phyloP scores from a whole-genome alignment of 139 green algal species.

The Tetraselmis chui region DNA sequence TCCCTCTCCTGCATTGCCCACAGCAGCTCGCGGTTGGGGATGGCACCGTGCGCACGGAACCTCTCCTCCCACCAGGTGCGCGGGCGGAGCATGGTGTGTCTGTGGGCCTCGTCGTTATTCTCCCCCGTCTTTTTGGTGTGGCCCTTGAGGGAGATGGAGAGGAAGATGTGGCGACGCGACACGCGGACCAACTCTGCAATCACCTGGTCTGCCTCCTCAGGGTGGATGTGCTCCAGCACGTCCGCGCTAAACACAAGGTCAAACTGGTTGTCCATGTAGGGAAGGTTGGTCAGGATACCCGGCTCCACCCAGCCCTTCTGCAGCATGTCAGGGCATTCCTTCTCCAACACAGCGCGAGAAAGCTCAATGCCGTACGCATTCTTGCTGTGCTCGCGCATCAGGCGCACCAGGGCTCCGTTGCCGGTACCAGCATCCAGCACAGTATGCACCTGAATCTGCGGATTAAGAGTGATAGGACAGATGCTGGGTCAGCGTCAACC shows the following conservation, averaged over 20 bases:
- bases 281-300: slow-evolving; percentile 36
- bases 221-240: slow-evolving; percentile 42
- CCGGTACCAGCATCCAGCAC: slow-evolving; percentile 36
- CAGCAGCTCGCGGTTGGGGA: slow-evolving; percentile 31
- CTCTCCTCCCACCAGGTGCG: slow-evolving; percentile 33
- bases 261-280: slow-evolving; percentile 36
- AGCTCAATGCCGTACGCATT: slow-evolving; percentile 36
- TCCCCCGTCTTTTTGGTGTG: slow-evolving; percentile 30
- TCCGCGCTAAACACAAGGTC: slow-evolving; percentile 33
- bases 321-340: slow-evolving; percentile 38
- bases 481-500: no score
- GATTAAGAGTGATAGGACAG: no score
- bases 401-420: slow-evolving; percentile 32
- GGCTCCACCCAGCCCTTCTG: slow-evolving; percentile 28
- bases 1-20: slow-evolving; percentile 34
- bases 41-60: slow-evolving; percentile 29
- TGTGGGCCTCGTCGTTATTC: slow-evolving; percentile 34
- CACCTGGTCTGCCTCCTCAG: slow-evolving; percentile 32
- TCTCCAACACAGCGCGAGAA: slow-evolving; percentile 24
- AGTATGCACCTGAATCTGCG: slow-evolving; percentile 20
- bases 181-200: slow-evolving; percentile 35
- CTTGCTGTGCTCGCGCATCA: slow-evolving; percentile 38
- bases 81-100: slow-evolving; percentile 38
- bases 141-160: slow-evolving; percentile 35
- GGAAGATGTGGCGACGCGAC: slow-evolving; percentile 28